Conservation (phyloP, 2,329 filamentous ascomycete genomes). For the Aspergillus fructus region DNA sequence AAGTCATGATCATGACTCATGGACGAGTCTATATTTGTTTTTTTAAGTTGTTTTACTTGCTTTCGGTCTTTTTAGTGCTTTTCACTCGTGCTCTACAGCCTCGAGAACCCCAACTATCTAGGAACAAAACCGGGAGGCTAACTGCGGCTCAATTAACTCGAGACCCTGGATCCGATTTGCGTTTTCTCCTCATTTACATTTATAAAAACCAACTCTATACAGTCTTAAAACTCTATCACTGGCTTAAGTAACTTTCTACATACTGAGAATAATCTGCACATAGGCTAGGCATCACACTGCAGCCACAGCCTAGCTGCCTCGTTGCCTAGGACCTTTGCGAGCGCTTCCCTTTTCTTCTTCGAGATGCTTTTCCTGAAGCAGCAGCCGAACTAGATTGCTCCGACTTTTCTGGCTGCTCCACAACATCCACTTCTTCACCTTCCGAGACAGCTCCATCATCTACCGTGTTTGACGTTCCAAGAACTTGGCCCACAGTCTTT, state of each 20-base stretch:
- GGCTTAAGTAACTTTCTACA: not conserved
- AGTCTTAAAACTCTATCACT: not conserved
- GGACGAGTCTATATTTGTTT: slow-evolving; percentile 18
- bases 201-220: not conserved
- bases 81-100: not conserved
- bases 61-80: slow-evolving; percentile 6
- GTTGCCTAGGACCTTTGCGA: slow-evolving; percentile 26
- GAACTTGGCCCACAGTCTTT: slow-evolving; percentile 35
- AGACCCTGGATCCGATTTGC: not conserved
- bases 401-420: slow-evolving; percentile 20
- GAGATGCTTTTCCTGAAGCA: slow-evolving; percentile 21
- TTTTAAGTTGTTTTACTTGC: not conserved
- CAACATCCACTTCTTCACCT: slow-evolving; percentile 23
- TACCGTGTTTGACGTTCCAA: slow-evolving; percentile 18
- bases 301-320: not conserved
- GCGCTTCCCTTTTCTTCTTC: slow-evolving; percentile 29
- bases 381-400: slow-evolving; percentile 27
- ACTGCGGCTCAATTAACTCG: slow-evolving; percentile 11
- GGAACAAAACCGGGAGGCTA: slow-evolving; percentile 16
- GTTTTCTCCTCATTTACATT: not conserved
- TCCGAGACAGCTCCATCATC: slow-evolving; percentile 9
- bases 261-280: not conserved
- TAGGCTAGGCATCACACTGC: not conserved
- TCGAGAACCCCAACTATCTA: not conserved
- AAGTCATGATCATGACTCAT: slow-evolving; percentile 21